These are phyloP conservation scores for Trypanosomatidae sp. DNA, from an alignment of 208 protist species.

Conservation along the genomic window DNA sequence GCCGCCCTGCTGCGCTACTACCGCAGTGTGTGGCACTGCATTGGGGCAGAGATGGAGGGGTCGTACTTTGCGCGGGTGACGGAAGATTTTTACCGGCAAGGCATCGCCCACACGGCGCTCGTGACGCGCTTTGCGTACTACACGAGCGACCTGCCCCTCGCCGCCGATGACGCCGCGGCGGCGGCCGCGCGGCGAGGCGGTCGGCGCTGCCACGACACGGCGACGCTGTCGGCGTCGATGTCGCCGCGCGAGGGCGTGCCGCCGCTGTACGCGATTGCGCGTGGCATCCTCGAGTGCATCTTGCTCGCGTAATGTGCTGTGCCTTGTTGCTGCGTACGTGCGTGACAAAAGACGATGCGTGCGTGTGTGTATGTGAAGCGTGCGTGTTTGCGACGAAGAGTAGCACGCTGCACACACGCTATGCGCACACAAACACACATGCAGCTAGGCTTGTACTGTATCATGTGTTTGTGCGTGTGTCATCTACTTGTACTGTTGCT, in stretches of 20 bases:
- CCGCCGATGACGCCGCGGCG: conserved; percentile 27
- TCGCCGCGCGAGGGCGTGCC: conserved; percentile 58
- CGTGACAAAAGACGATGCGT: not conserved
- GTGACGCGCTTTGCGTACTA: conserved; percentile 80
- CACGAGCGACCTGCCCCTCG: conserved; percentile 74
- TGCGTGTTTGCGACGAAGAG: no score
- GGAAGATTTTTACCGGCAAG: conserved; percentile 68
- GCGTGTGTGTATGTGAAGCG: no score
- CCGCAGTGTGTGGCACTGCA: conserved; percentile 65
- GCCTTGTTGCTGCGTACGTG: not conserved
- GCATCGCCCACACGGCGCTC: conserved; percentile 42
- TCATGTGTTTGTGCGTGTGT: no score
- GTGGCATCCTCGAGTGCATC: conserved; percentile 62
- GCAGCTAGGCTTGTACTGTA: no score
- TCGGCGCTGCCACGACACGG: not conserved
- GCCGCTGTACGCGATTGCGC: conserved; percentile 77
- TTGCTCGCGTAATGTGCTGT: conserved; percentile 8
- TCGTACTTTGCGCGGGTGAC: conserved; percentile 80
- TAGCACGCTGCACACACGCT: no score
- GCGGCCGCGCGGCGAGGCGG: conserved; percentile 15
- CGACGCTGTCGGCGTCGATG: conserved; percentile 66
- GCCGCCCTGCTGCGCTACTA: conserved; percentile 67
- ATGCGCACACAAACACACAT: no score
- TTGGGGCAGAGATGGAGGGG: conserved; percentile 84
- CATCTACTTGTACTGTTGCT: no score